Conservation (phyloP, 371 early-diverging fungal genomes). For the Mucor racemosus region DNA sequence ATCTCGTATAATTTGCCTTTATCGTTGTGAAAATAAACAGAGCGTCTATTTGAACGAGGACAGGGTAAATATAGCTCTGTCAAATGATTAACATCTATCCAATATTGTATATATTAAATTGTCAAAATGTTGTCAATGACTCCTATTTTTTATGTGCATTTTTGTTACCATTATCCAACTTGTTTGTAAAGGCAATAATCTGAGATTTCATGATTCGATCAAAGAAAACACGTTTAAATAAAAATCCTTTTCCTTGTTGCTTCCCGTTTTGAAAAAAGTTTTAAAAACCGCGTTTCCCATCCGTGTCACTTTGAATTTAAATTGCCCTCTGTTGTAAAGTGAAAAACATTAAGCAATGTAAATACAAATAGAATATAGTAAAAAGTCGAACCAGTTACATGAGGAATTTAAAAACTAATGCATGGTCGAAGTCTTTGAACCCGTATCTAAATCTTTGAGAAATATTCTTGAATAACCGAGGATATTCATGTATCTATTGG, state of each 20-base stretch:
- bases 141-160: no score
- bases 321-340: no score
- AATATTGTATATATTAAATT: background rate
- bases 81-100: constrained; percentile 19
- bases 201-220: constrained; percentile 3
- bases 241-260: background rate
- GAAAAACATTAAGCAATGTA: no score
- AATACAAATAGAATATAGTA: no score
- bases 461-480: no score
- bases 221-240: background rate
- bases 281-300: background rate
- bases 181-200: constrained; percentile 27
- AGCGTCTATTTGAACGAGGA: constrained; percentile 30
- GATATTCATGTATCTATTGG: no score
- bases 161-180: constrained; percentile 20
- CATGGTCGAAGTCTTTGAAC: no score
- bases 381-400: no score
- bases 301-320: no score
- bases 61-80: constrained; percentile 28
- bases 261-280: background rate
- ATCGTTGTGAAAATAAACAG: constrained; percentile 26
- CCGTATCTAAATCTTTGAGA: no score
- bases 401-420: no score
- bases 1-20: constrained; percentile 25
- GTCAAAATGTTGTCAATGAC: background rate